These are phyloP conservation scores for Jatropha podagrica DNA, from an alignment of 441 rosid genomes.

Conservation along the genomic window DNA sequence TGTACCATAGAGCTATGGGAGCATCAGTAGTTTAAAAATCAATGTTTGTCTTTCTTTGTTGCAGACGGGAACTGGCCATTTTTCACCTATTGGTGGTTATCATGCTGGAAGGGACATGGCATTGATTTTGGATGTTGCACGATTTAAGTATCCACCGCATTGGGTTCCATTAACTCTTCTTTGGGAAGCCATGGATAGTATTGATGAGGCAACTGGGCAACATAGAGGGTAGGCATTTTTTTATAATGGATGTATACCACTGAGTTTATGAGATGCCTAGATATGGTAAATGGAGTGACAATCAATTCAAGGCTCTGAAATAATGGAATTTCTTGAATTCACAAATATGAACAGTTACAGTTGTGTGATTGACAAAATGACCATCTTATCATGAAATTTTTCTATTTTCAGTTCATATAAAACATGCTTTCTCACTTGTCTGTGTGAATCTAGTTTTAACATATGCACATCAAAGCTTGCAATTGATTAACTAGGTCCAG, in stretches of 20 bases:
- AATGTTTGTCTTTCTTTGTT: conserved; percentile 13
- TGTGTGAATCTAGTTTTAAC: not conserved
- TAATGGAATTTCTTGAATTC: not conserved
- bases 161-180: conserved; percentile 65
- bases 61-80: conserved; percentile 64
- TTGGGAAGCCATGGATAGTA: conserved; percentile 57
- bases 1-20: conserved; percentile 5
- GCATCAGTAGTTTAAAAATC: not conserved
- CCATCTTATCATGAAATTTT: not conserved
- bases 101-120: conserved; percentile 55
- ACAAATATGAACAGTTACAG: not conserved
- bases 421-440: not conserved
- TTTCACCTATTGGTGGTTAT: conserved; percentile 66
- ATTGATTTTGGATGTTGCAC: conserved; percentile 59
- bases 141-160: conserved; percentile 63
- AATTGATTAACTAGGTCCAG: conserved; percentile 4
- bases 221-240: conserved; percentile 43
- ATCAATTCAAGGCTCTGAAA: conserved; percentile 12
- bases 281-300: conserved; percentile 7
- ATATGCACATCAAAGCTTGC: not conserved
- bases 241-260: not conserved
- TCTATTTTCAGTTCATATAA: not conserved
- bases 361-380: not conserved
- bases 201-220: conserved; percentile 45
- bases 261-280: not conserved